Evolutionary conservation across 2,329 filamentous ascomycete genomes (phyloP), one percentile per base, ranked within the genome.

Genomic region (Ophiosphaerella narmari): DNA sequence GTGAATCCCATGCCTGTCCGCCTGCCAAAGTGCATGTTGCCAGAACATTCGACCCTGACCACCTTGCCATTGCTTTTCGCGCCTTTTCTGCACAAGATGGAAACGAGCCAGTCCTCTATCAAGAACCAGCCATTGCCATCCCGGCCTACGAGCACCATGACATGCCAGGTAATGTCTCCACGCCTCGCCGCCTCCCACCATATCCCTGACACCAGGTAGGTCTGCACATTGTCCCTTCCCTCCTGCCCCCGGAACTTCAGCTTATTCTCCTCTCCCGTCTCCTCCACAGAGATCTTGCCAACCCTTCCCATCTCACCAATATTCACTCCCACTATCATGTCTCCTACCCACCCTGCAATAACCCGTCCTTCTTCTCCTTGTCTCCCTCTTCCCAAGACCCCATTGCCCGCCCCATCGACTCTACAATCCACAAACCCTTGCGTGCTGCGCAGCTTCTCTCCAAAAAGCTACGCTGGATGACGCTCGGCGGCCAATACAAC

Each of bases 401-500:
- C 8, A 48, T 62, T 2, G 63, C 68, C 12, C 46, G 37, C 5
- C 90, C 93, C 6, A 88, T 89, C 46, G 86, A 96, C 63, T 79
- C 88, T 0, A 57, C 72, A 0, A 74, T 91, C n/a, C 92, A 97
- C 74, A 89, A 87, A 53, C 81, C 90, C 2, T 77, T 97, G 8
- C 81, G 83, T 2, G 78, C 89, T 45, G 78, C 82, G 41, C 86
- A 87, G 65, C 84, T 93, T 26, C 79, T 97, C 37, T 83, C 86
- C 49, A 88, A 87, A 55, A 92, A 90, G 54, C 82, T 97, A 21
- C 90, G 93, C 60, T 99, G 94, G 94, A 84, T 95, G 36, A 97
- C 93, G 0, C 82, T 99, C 2, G 94, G 94, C 42, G 93, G 91
- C 0, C 94, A 97, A 72, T 97, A 97, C 72, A 90, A 97, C 76